A percentile compares a stretch with the other conserved stretches of the same genome.
phyloP scores from a whole-genome alignment of 2,329 filamentous ascomycete genomes.

The Thermomyces lanuginosus region DNA sequence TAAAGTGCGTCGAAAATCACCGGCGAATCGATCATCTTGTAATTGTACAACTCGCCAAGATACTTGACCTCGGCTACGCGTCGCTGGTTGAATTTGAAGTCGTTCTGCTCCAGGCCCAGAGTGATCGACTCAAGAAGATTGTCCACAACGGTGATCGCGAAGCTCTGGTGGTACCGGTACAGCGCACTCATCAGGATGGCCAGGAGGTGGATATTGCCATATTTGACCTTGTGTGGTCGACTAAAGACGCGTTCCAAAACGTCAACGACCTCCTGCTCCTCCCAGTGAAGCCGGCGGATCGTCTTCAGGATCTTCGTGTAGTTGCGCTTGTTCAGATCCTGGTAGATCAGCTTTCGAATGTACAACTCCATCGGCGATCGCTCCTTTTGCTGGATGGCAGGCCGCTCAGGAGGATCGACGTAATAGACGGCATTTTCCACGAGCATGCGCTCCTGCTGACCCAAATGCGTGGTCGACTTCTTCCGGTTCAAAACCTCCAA shows the following conservation, averaged over 20 bases:
- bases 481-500: conserved; percentile 89
- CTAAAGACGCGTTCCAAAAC: conserved; percentile 83
- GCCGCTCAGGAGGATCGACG: conserved; percentile 83
- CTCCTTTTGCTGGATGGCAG: conserved; percentile 93
- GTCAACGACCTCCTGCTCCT: conserved; percentile 69
- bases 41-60: conserved; percentile 90
- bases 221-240: conserved; percentile 93
- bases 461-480: conserved; percentile 87
- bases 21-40: conserved; percentile 86
- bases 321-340: conserved; percentile 86
- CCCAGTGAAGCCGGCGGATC: conserved; percentile 91
- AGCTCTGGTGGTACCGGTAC: conserved; percentile 80
- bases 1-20: conserved; percentile 93
- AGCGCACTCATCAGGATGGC: conserved; percentile 78
- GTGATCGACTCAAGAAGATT: conserved; percentile 77
- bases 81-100: conserved; percentile 93
- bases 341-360: conserved; percentile 78
- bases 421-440: conserved; percentile 98
- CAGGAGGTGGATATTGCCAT: conserved; percentile 86
- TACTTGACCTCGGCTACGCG: conserved; percentile 94
- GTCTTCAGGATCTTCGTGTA: conserved; percentile 89
- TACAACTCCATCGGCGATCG: conserved; percentile 85
- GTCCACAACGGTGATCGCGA: conserved; percentile 82
- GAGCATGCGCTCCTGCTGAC: conserved; percentile 91
- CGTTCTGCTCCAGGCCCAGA: conserved; percentile 81